Percentiles rank a stretch among this genome's conserved stretches.
phyloP scores from a whole-genome alignment of 169 alveolate genomes.

The Plasmodium ovale region DNA sequence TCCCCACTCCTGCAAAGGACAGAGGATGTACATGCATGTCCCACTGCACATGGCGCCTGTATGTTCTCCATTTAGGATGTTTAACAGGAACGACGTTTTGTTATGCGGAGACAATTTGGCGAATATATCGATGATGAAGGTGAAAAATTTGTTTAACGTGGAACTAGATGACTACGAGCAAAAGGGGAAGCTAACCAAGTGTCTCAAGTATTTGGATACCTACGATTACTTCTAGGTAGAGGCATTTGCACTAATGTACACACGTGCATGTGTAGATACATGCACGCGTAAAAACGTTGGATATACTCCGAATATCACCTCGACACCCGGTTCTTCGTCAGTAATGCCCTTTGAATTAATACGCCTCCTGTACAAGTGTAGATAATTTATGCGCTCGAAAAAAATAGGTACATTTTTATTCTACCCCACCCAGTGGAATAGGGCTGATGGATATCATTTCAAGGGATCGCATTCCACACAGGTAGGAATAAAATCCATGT shows the following conservation, averaged over 20 bases:
- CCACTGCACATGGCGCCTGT: no score
- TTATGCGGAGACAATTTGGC: constrained; percentile 69
- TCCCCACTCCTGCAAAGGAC: no score
- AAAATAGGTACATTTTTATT: no score
- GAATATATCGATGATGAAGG: constrained; percentile 63
- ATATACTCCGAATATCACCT: no score
- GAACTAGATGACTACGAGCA: constrained; percentile 56
- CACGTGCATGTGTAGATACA: background rate
- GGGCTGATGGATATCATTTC: no score
- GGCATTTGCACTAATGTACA: background rate
- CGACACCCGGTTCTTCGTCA: no score
- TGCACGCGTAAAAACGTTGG: background rate
- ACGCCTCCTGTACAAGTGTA: no score
- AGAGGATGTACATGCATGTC: background rate
- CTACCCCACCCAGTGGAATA: no score
- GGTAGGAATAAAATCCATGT: no score
- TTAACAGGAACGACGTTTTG: constrained; percentile 44
- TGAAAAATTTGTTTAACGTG: constrained; percentile 51
- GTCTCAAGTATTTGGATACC: constrained; percentile 61
- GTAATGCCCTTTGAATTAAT: no score
- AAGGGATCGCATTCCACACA: no score
- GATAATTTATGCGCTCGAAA: no score
- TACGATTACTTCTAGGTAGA: constrained; percentile 54
- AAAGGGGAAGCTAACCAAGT: constrained; percentile 46
- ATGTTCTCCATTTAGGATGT: constrained; percentile 34